Conservation (phyloP, 75 land plant genomes). For the Sequoia sempervirens region DNA sequence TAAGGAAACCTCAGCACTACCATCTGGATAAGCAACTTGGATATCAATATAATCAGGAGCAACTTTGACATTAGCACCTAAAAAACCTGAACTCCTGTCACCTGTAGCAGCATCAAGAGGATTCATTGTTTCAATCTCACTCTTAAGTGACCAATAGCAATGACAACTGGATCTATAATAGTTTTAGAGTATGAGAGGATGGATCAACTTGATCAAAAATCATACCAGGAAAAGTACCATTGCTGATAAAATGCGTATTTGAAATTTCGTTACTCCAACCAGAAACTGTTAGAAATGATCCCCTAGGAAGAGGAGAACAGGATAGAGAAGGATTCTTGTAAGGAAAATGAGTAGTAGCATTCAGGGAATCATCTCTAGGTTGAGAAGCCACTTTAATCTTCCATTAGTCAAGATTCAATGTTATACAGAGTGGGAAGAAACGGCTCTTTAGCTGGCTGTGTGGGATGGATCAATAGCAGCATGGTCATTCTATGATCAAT, state of each 20-base stretch:
- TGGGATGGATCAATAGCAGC: not conserved
- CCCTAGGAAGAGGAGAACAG: not conserved
- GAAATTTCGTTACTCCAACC: not conserved
- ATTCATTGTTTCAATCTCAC: not conserved
- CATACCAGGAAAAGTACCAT: not conserved
- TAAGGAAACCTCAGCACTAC: not conserved
- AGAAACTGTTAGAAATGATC: not conserved
- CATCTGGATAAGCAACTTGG: not conserved
- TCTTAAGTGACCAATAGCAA: not conserved
- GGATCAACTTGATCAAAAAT: not conserved
- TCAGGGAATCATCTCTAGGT: not conserved
- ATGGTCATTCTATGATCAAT: not conserved
- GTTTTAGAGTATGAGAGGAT: not conserved
- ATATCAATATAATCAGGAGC: not conserved
- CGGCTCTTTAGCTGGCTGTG: not conserved
- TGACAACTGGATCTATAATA: not conserved
- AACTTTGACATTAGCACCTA: not conserved
- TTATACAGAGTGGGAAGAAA: not conserved
- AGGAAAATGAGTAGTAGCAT: not conserved
- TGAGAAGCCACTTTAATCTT: not conserved
- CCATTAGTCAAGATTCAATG: not conserved
- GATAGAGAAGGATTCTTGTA: not conserved
- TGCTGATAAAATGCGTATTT: not conserved
- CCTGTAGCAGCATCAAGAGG: not conserved
- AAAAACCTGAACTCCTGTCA: not conserved